Base-by-base conservation (phyloP, 768 basidiomycete species). In the Tephrocybe sp. region DNA sequence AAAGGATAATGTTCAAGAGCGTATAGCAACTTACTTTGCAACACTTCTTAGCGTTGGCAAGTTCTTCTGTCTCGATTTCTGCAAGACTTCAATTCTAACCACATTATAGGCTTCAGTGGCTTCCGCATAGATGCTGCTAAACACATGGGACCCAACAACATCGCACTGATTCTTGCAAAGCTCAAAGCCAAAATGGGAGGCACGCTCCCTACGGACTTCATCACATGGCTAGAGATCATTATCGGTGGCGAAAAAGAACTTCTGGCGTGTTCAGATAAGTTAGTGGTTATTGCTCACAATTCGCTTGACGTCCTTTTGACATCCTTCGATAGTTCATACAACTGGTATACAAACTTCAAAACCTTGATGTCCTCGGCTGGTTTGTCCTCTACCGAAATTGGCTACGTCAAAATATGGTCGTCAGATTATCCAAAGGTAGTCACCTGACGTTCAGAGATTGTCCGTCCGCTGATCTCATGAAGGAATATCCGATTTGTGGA, bases 401-500 rank as follows among this genome's bases (percentile, higher is more conserved):
- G 48, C 17, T 49, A 49, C 20, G 38, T 49, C 12, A 49, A 49
- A n/a, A 49, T 49, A 2, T 49, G 48, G 48, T 49, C 48, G 7
- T 49, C 48, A 11, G 48, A 49, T 40, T 49, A 49, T 40, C 48
- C 48, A 15, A 49, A 49, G 38, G 48, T 49, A 25, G 11, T 41
- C 4, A 20, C 8, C 8, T 41, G 15, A n/a, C 15, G 7, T 38
- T 6, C 15, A 7, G 15, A 15, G n/a, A 38, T 7, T 20, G 37
- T 30, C 15, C 37, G 7, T 20, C 37, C n/a, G 5, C 39, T 41
- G 24, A 41, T 41, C 10, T 4, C 15, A 2, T 18, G 6, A 21
- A 49, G 48, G 48, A 49, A 39, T 49, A 49, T 30, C 48, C 48
- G n/a, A 49, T 49, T 9, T 49, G 48, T 21, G 48, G 48, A 28